Evolutionary conservation across 1,139 yeast species (phyloP).

Genomic region (Meyerozyma smithsonii): DNA sequence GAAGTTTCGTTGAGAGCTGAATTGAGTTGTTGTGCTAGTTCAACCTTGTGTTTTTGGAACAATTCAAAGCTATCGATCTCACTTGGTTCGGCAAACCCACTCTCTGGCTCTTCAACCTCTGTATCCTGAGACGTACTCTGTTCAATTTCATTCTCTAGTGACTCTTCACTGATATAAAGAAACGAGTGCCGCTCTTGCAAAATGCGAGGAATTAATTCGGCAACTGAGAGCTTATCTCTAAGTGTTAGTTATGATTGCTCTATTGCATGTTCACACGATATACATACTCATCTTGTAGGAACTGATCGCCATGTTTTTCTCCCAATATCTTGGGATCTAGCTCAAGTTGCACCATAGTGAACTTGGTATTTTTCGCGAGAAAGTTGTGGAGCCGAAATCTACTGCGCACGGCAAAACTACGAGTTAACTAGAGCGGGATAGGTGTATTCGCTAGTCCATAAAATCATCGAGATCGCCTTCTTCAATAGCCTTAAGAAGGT

Average conservation of each 20-base stretch:
- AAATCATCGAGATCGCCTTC: conserved; percentile 49
- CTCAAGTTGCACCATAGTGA: conserved; percentile 1
- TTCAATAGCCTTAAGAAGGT: conserved; percentile 43
- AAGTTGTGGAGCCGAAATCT: background rate
- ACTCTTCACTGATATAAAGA: conserved; percentile 52
- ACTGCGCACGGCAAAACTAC: background rate
- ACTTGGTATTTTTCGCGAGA: background rate
- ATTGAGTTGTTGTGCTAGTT: conserved; percentile 52
- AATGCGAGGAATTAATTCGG: conserved; percentile 40
- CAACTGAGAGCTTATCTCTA: conserved; percentile 34
- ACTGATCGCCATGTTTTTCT: conserved; percentile 7
- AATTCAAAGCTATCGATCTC: conserved; percentile 27
- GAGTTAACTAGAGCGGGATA: background rate
- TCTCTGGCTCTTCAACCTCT: conserved; percentile 7
- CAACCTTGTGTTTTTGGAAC: conserved; percentile 52
- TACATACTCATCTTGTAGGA: conserved; percentile 10
- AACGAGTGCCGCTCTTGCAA: conserved; percentile 36
- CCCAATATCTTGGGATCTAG: conserved; percentile 1
- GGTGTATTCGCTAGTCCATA: conserved; percentile 30
- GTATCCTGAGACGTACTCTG: conserved; percentile 2
- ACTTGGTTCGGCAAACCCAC: conserved; percentile 8
- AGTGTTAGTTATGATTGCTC: conserved; percentile 9
- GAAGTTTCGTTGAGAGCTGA: conserved; percentile 87
- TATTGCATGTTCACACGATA: background rate
- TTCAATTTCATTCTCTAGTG: conserved; percentile 36